Conservation (phyloP, 2,329 filamentous ascomycete genomes). For the Pestalotiopsis sp. region DNA sequence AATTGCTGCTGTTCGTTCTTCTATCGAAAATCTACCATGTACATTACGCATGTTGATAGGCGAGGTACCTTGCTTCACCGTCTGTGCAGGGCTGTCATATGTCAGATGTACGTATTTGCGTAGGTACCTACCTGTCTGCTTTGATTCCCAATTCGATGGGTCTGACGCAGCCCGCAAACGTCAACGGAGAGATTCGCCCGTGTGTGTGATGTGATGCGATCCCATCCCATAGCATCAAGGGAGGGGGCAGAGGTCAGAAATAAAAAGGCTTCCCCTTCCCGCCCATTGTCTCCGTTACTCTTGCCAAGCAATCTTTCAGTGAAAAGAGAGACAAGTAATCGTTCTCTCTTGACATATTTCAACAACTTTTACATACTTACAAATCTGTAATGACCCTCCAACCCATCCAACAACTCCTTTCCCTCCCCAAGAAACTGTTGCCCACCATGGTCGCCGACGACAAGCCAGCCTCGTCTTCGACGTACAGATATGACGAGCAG, state of each 20-base stretch:
- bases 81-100: neutral
- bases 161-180: neutral
- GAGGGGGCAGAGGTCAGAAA: neutral
- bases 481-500: conserved; percentile 59
- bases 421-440: neutral
- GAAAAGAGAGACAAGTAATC: neutral
- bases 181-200: neutral
- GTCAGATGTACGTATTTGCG: neutral
- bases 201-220: neutral
- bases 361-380: too few relatives aligned
- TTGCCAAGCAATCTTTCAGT: neutral
- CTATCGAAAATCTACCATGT: neutral
- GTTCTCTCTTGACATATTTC: neutral
- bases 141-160: neutral
- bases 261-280: neutral
- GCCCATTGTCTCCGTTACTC: neutral
- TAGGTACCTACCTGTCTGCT: neutral
- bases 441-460: conserved; percentile 46
- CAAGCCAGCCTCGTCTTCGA: conserved; percentile 39
- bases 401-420: neutral
- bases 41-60: neutral
- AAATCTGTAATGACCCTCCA: neutral
- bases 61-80: neutral
- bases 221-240: neutral
- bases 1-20: neutral